These are phyloP conservation scores for Eragrostis nindensis DNA, from an alignment of 176 grass and related monocot species.

Conservation along the genomic window DNA sequence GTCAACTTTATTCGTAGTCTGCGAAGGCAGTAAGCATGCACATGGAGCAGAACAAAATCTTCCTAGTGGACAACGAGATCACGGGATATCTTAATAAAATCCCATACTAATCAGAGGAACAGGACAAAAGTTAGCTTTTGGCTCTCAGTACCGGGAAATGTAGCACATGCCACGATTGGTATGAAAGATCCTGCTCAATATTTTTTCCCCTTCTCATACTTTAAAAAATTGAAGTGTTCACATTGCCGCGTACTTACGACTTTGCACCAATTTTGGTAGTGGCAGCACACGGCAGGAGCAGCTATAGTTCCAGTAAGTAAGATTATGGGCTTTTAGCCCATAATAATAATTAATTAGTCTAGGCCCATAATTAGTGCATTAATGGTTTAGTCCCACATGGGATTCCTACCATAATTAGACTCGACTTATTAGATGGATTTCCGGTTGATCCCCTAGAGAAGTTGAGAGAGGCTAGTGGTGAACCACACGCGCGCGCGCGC, in stretches of 20 bases:
- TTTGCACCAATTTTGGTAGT: neutral
- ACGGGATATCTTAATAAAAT: constrained; percentile 40
- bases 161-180: constrained; percentile 41
- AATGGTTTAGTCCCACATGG: no score
- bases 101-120: constrained; percentile 28
- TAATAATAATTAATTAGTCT: no score
- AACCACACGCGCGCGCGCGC: no score
- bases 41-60: constrained; percentile 27
- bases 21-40: neutral
- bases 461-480: no score
- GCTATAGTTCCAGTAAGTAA: no score
- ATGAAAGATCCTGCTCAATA: constrained; percentile 13
- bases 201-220: neutral
- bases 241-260: neutral
- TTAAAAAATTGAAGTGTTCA: neutral
- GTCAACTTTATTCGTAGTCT: constrained; percentile 2
- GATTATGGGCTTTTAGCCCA: no score
- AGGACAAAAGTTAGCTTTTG: constrained; percentile 46
- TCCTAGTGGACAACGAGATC: constrained; percentile 9
- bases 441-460: no score
- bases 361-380: no score
- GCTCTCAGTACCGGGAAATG: neutral
- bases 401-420: no score
- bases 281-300: neutral
- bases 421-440: no score